Evolutionary conservation across 106 monocot species (phyloP), one percentile per base, ranked within the genome.

Genomic region (Gastrodia elata): DNA sequence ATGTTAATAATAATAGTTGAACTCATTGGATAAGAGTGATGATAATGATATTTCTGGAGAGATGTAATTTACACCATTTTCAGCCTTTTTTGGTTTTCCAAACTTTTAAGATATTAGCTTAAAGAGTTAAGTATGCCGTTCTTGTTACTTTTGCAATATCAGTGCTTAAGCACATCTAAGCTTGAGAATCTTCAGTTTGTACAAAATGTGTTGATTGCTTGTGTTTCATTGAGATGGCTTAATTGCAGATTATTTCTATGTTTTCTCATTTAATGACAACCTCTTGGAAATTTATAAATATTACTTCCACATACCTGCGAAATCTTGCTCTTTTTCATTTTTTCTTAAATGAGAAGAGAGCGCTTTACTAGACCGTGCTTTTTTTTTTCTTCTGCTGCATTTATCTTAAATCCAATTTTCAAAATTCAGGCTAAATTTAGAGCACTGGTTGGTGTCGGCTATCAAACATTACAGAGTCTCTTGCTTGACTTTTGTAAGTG

Each of bases 401-500:
- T 67, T 38, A 3, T 37, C n/a, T n/a, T n/a, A 2, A 11, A 30
- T 72, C 5, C 72, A 33, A 34, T 58, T 79, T 79, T 70, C 8
- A 77, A 22, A 39, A 40, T 84, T 79, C 83, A 97, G 96, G 83
- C 74, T 77, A 76, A 80, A 20, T 93, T 98, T 71, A 98, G 82
- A 75, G 72, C 81, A 36, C 93, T 98, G 76, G 98, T 85, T 74
- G 98, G 98, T 79, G 74, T 70, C 20, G 98, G 98, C 68, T 98
- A 98, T 85, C 93, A 98, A 73, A 98, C 86, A 15, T 77, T 98
- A 58, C 93, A 98, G 80, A 93, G 88, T 75, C 80, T 98, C 74
- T 91, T 98, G 9, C 81, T 91, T 68, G 88, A 93, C 65, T 93
- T 93, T 80, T 93, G 88, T 58, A 91, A 84, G 72, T 91, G 86